phyloP scores from a whole-genome alignment of 2,329 filamentous ascomycete species.

The Penicillium sumatraense region DNA sequence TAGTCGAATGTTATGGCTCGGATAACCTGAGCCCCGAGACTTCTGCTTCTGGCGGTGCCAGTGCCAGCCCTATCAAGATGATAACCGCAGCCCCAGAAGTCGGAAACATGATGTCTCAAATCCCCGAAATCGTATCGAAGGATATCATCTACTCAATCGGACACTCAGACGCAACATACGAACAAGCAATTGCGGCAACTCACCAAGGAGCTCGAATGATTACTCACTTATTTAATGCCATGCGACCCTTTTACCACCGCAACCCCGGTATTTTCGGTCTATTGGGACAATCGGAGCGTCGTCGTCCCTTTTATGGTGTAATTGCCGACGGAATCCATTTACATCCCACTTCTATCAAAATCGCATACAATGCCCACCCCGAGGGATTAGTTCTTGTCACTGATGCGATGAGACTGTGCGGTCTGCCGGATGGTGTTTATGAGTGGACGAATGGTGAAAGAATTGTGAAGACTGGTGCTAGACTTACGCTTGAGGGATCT shows the following conservation, averaged over 20 bases:
- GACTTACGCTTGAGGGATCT: conserved; percentile 77
- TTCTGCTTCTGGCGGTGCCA: background rate
- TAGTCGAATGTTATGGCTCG: conserved; percentile 62
- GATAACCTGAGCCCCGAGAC: conserved; percentile 60
- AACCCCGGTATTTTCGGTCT: conserved; percentile 91
- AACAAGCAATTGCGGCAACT: conserved; percentile 74
- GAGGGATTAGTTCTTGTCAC: conserved; percentile 87
- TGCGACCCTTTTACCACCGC: conserved; percentile 87
- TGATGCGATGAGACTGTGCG: conserved; percentile 87
- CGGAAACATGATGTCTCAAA: conserved; percentile 70
- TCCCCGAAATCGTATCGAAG: conserved; percentile 66
- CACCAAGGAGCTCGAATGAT: conserved; percentile 83
- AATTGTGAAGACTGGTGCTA: conserved; percentile 65
- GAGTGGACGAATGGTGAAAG: conserved; percentile 78
- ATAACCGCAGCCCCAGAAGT: conserved; percentile 86
- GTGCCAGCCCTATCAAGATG: conserved; percentile 65
- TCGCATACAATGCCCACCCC: conserved; percentile 85
- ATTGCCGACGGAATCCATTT: conserved; percentile 91
- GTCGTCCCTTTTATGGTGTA: conserved; percentile 77
- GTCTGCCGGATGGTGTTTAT: conserved; percentile 81
- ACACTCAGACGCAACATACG: conserved; percentile 85
- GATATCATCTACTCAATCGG: conserved; percentile 81
- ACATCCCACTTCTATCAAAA: conserved; percentile 85
- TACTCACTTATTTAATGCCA: conserved; percentile 92
- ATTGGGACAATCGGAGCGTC: conserved; percentile 66